These are phyloP conservation scores for Tetrapisispora taiwanensis DNA, from an alignment of 805 yeast genomes.

Conservation along the genomic window DNA sequence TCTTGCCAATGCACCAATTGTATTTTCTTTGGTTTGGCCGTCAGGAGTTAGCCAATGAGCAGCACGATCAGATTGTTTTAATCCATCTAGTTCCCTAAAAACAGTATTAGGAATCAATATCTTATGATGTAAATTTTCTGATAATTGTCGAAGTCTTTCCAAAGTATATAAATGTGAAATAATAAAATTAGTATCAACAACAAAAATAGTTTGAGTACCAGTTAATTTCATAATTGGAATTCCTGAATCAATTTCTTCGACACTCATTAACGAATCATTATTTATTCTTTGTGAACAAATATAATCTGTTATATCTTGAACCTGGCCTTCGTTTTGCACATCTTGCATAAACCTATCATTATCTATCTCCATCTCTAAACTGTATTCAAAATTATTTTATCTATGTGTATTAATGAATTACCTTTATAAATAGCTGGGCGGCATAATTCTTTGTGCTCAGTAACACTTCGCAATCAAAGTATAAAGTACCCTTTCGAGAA, in stretches of 20 bases:
- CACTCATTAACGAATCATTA: not conserved
- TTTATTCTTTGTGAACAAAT: slow-evolving; percentile 23
- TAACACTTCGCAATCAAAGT: no score
- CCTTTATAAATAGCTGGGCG: no score
- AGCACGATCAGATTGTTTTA: slow-evolving; percentile 39
- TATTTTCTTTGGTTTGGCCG: slow-evolving; percentile 5
- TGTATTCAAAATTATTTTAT: no score
- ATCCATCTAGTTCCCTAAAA: slow-evolving; percentile 70
- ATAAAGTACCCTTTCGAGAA: no score
- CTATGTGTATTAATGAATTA: not conserved
- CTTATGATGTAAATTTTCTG: slow-evolving; percentile 34
- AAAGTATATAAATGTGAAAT: slow-evolving; percentile 55
- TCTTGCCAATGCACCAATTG: slow-evolving; percentile 53
- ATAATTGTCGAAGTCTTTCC: slow-evolving; percentile 39
- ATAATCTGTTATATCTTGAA: slow-evolving; percentile 35
- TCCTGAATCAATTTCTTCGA: slow-evolving; percentile 7
- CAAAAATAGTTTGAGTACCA: slow-evolving; percentile 33
- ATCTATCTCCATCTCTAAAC: slow-evolving; percentile 10
- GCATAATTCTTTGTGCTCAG: no score
- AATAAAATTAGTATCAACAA: slow-evolving; percentile 78
- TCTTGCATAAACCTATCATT: slow-evolving; percentile 42
- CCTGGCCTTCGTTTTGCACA: slow-evolving; percentile 38
- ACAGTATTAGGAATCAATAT: slow-evolving; percentile 65
- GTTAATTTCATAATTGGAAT: slow-evolving; percentile 8
- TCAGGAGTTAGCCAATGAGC: slow-evolving; percentile 6